These are phyloP conservation scores for Flaveria sonorensis DNA, from an alignment of 129 eudicot species.

Conservation along the genomic window DNA sequence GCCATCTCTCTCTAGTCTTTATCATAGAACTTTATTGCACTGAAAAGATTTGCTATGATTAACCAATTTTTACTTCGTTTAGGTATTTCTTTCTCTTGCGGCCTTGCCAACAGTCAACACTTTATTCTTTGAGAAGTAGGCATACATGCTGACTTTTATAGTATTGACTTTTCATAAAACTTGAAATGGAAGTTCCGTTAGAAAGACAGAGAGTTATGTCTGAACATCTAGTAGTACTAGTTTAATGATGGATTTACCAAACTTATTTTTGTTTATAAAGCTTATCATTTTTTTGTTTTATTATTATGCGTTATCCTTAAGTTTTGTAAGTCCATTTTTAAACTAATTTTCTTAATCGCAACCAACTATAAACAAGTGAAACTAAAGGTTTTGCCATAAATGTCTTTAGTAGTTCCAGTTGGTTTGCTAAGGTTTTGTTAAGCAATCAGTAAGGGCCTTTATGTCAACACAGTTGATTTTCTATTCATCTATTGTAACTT, in stretches of 20 bases:
- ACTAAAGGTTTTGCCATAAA: not conserved
- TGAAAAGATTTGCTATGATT: not conserved
- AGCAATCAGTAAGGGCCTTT: slow-evolving; percentile 5
- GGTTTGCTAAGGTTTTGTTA: slow-evolving; percentile 2
- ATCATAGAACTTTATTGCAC: not conserved
- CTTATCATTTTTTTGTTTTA: not conserved
- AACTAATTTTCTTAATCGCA: not conserved
- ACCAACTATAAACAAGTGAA: not conserved
- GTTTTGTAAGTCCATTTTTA: not conserved
- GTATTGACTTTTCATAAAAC: slow-evolving; percentile 3
- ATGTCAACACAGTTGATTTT: not conserved
- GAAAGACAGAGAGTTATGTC: slow-evolving; percentile 2
- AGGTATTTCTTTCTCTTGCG: not conserved
- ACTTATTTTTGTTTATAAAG: not conserved
- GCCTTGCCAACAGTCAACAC: no score
- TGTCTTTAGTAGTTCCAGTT: slow-evolving; percentile 3
- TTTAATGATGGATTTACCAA: not conserved
- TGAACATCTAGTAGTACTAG: not conserved
- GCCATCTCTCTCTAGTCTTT: slow-evolving; percentile 9
- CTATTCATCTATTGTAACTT: not conserved
- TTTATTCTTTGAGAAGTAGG: slow-evolving; percentile 6
- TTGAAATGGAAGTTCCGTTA: not conserved
- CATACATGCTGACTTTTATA: not conserved
- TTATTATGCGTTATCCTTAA: not conserved
- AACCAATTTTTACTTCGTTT: not conserved